Evolutionary conservation across 208 protist species (phyloP), one percentile per base, ranked within the genome.

Genomic region (Leishmania amazonensis): DNA sequence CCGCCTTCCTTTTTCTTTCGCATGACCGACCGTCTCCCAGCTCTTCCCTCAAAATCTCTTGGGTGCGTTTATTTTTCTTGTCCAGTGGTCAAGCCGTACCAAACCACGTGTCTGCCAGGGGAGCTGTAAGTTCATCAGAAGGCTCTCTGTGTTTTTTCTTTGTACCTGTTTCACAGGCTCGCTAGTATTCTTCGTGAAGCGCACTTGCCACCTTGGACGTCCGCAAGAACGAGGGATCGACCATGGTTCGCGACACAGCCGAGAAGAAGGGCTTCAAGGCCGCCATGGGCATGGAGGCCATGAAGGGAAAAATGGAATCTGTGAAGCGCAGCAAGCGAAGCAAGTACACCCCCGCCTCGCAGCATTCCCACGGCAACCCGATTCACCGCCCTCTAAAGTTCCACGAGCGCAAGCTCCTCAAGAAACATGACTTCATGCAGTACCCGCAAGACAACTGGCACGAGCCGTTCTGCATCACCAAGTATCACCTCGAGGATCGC

Each of bases 381-480:
- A 91, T 98, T 67, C 93, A 97, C 75, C 90, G 96, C 47, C 83
- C 86, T 45, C 89, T 98, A n/a, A 96, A 95, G 85, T 96, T 91
- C 73, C 94, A 97, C 85, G 94, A 98, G 86, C 88, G 95, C 49
- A 97, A 97, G 79, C 87, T 98, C 38, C 91, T 98, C 42, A 94
- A 96, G 81, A 97, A 97, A 81, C 93, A 97, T 68, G 94, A 98
- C 88, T 98, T 98, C 54, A 96, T 97, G 93, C 93, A 97, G 84
- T 98, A 97, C 81, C 90, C 88, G 31, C 90, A 97, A 72, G 96
- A 97, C 80, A 97, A 97, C 87, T 97, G 93, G 93, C 96, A 97
- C 77, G 96, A 98, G 85, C 92, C 92, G 24, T 96, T 93, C 86
- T 96, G 93, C 81, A 97, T 98, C 85, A 93, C 93, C 75, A 98